phyloP scores from a whole-genome alignment of 169 alveolate species.

The Theileria orientalis region DNA sequence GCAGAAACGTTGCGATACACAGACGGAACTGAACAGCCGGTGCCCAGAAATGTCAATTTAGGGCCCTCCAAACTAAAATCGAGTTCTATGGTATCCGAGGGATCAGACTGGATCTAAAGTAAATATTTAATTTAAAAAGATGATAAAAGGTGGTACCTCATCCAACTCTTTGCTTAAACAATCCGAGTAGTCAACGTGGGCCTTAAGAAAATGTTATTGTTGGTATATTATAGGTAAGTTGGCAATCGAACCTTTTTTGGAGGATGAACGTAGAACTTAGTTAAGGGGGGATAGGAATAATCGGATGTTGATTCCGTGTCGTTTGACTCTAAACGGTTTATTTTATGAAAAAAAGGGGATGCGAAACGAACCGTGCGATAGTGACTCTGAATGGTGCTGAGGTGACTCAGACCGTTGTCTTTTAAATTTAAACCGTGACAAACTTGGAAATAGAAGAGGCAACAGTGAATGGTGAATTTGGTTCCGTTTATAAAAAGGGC shows the following conservation, averaged over 20 bases:
- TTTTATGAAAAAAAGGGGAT: too few species aligned
- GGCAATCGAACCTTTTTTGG: constrained; percentile 7
- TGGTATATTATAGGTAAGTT: neutral
- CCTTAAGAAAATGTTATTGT: neutral
- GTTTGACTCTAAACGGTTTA: too few species aligned
- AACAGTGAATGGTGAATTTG: neutral
- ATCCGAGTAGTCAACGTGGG: neutral
- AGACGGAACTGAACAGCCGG: constrained; percentile 89
- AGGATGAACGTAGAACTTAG: constrained; percentile 16
- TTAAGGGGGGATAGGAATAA: constrained; percentile 4
- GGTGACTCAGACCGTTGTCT: too few species aligned
- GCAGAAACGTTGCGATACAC: constrained; percentile 88
- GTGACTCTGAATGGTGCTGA: too few species aligned
- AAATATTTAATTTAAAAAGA: too few species aligned
- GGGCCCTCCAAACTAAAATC: constrained; percentile 20
- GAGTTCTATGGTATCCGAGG: neutral
- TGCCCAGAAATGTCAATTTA: constrained; percentile 84
- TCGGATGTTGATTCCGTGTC: neutral
- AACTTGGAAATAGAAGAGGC: neutral
- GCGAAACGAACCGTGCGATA: too few species aligned
- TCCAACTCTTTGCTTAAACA: neutral
- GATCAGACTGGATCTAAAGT: neutral
- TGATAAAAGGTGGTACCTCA: too few species aligned
- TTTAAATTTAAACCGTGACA: neutral
- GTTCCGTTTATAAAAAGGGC: neutral